Evolutionary conservation across 202 grass and related monocot species (phyloP).

Genomic region (Dendrocalamus latiflorus): DNA sequence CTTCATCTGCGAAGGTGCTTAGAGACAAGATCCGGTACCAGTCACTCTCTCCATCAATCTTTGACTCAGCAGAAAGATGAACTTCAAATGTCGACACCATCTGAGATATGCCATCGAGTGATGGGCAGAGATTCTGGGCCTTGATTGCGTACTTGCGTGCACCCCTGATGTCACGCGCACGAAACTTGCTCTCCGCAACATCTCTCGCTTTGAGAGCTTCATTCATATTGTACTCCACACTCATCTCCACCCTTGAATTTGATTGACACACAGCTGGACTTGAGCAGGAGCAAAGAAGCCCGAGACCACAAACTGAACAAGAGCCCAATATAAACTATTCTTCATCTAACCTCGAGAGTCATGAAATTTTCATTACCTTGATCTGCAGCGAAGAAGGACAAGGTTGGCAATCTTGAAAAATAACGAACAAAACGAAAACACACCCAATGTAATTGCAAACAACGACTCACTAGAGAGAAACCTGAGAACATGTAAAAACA

Average conservation of each 20-base stretch:
- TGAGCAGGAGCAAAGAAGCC: conserved; percentile 7
- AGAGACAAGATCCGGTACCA: conserved; percentile 88
- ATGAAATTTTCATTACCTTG: background rate
- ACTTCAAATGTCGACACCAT: conserved; percentile 86
- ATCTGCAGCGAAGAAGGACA: conserved; percentile 18
- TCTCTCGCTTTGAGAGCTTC: conserved; percentile 66
- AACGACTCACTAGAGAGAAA: background rate
- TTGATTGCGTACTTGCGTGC: conserved; percentile 79
- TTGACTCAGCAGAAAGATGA: conserved; percentile 71
- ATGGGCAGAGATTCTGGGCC: conserved; percentile 70
- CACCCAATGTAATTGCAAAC: background rate
- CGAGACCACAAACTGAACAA: background rate
- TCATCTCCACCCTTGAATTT: conserved; percentile 30
- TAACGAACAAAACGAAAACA: background rate
- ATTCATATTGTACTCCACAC: conserved; percentile 58
- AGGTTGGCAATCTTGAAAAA: conserved; percentile 1
- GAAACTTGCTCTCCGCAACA: conserved; percentile 72
- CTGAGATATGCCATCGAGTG: conserved; percentile 79
- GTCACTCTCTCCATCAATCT: conserved; percentile 68
- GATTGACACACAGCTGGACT: conserved; percentile 3
- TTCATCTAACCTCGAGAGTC: background rate
- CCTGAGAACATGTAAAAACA: too few species aligned
- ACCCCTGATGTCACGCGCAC: conserved; percentile 49
- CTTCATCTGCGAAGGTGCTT: conserved; percentile 58
- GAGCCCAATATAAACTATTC: background rate